Percentiles rank a stretch among this genome's conserved stretches.
Conservation (phyloP, 2,329 filamentous ascomycete genomes). For the Aspergillus tamarii region DNA sequence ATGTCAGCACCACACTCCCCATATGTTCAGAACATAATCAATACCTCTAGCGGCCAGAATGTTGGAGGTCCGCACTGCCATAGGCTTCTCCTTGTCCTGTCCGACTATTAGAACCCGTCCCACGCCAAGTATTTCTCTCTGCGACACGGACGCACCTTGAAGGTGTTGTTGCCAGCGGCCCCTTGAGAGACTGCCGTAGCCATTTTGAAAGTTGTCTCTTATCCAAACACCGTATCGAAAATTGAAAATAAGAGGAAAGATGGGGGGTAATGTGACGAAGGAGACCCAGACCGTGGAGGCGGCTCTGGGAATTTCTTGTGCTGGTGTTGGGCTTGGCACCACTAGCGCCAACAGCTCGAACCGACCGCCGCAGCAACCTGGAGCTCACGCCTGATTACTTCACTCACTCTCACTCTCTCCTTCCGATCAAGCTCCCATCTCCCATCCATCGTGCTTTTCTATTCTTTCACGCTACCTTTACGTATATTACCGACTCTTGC, state of each 20-base stretch:
- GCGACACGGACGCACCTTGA: slow-evolving; percentile 57
- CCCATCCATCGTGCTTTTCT: slow-evolving; percentile 12
- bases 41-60: slow-evolving; percentile 94
- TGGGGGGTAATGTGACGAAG: slow-evolving; percentile 24
- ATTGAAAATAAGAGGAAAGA: slow-evolving; percentile 14
- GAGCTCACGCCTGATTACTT: slow-evolving; percentile 37
- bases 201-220: slow-evolving; percentile 47
- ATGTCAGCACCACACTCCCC: slow-evolving; percentile 29
- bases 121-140: slow-evolving; percentile 30
- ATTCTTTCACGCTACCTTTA: slow-evolving; percentile 2
- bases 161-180: slow-evolving; percentile 64
- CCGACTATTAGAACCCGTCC: slow-evolving; percentile 44
- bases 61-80: slow-evolving; percentile 93
- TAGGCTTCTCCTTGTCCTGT: slow-evolving; percentile 93
- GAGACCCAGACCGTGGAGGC: slow-evolving; percentile 28
- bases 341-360: slow-evolving; percentile 43
- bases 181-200: slow-evolving; percentile 51
- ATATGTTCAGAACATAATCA: slow-evolving; percentile 22
- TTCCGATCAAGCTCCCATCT: slow-evolving; percentile 7
- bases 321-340: slow-evolving; percentile 39
- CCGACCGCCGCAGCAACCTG: slow-evolving; percentile 24
- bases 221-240: slow-evolving; percentile 30
- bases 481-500: neutral
- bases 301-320: slow-evolving; percentile 42
- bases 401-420: slow-evolving; percentile 26